Percentiles rank a stretch among this genome's conserved stretches.
Evolutionary conservation across 2,329 filamentous ascomycete genomes (phyloP).

Genomic region (Ceratocystis destructans): DNA sequence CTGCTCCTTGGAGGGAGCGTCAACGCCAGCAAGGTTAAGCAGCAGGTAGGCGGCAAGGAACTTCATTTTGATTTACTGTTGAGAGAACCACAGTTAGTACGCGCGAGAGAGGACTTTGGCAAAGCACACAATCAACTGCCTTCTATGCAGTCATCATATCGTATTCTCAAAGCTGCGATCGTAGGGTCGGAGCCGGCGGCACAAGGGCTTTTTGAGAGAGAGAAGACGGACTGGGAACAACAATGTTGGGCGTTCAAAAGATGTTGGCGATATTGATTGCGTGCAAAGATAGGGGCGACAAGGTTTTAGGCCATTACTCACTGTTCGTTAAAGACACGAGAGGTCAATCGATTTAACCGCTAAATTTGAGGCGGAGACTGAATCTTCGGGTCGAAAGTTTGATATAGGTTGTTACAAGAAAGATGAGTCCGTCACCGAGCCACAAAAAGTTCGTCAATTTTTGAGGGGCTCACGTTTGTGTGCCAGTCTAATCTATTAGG

Average conservation of each 20-base stretch:
- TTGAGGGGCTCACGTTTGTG: constrained; percentile 17
- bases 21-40: constrained; percentile 85
- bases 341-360: constrained; percentile 99
- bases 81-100: not conserved
- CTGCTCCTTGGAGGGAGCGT: constrained; percentile 70
- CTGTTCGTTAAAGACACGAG: constrained; percentile 54
- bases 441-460: constrained; percentile 18
- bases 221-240: not conserved
- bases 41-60: constrained; percentile 99
- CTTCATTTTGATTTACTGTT: constrained; percentile 67
- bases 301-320: constrained; percentile 25
- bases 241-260: not conserved
- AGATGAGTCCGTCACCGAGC: constrained; percentile 9
- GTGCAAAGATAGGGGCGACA: not conserved
- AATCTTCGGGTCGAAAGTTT: constrained; percentile 66
- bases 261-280: not conserved
- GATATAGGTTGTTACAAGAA: constrained; percentile 16
- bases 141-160: too few relatives aligned
- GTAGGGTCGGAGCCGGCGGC: not conserved
- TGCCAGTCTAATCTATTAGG: constrained; percentile 14
- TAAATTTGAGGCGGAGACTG: constrained; percentile 86
- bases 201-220: not conserved
- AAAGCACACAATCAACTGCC: too few relatives aligned
- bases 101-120: too few relatives aligned
- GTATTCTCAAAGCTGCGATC: not conserved